Evolutionary conservation across 169 alveolate species (phyloP).

Genomic region (Plasmodium ovale): DNA sequence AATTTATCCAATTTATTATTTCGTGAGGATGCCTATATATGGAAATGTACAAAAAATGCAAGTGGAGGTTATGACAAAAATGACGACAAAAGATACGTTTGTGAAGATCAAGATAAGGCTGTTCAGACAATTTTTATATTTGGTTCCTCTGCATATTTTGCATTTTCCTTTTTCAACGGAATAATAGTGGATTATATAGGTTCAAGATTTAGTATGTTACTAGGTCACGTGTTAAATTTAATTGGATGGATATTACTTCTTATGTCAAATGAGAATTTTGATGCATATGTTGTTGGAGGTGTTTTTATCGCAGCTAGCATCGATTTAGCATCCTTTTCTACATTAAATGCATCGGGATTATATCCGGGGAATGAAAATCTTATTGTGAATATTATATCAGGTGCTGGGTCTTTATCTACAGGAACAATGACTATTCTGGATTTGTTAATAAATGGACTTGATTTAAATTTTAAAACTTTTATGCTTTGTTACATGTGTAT

Average conservation of each 20-base stretch:
- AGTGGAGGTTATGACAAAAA: conserved; percentile 6
- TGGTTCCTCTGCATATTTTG: conserved; percentile 75
- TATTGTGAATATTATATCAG: conserved; percentile 76
- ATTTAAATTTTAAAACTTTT: conserved; percentile 33
- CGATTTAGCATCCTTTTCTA: conserved; percentile 75
- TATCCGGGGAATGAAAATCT: conserved; percentile 79
- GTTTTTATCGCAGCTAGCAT: conserved; percentile 78
- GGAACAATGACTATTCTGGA: conserved; percentile 75
- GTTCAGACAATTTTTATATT: conserved; percentile 62
- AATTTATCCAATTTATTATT: conserved; percentile 74
- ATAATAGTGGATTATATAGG: conserved; percentile 74
- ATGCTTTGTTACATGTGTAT: conserved; percentile 73
- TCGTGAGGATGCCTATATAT: conserved; percentile 77
- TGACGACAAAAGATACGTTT: conserved; percentile 44
- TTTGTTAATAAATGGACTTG: conserved; percentile 18
- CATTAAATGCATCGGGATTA: conserved; percentile 77
- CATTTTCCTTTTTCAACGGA: conserved; percentile 78
- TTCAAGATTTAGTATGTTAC: conserved; percentile 75
- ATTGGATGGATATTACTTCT: conserved; percentile 72
- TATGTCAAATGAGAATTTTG: conserved; percentile 74
- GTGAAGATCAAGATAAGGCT: conserved; percentile 77
- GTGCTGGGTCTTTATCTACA: conserved; percentile 78
- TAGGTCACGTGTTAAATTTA: conserved; percentile 76
- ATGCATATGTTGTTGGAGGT: conserved; percentile 75
- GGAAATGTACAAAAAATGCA: conserved; percentile 72